These are phyloP conservation scores for Wickerhamomyces pijperi DNA, from an alignment of 805 yeast species.

Conservation along the genomic window DNA sequence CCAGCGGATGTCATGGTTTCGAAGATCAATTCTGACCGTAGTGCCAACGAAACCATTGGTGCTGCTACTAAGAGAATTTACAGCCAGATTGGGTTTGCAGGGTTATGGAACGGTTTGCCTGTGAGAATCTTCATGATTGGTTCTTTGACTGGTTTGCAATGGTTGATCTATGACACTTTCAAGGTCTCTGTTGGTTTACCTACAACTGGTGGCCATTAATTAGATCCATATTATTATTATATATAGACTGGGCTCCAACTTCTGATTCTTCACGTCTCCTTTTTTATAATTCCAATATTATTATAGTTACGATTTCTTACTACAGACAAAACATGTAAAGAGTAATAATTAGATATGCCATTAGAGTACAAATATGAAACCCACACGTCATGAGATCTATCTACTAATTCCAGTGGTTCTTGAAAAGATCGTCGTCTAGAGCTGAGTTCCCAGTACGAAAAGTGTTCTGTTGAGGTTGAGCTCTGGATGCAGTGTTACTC, in stretches of 20 bases:
- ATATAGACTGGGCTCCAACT: too few relatives aligned
- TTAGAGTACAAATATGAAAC: too few relatives aligned
- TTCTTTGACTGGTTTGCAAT: constrained; percentile 92
- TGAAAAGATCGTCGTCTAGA: constrained; percentile 55
- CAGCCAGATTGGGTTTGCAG: constrained; percentile 72
- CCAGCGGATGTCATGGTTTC: constrained; percentile 99
- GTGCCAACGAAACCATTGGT: constrained; percentile 53
- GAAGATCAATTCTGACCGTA: constrained; percentile 68
- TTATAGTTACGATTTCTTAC: too few relatives aligned
- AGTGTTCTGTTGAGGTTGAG: background rate
- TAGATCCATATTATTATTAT: background rate
- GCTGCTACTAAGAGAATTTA: constrained; percentile 68
- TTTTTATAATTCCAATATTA: too few relatives aligned
- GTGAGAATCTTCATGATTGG: constrained; percentile 96
- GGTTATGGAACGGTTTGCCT: constrained; percentile 91
- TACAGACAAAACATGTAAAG: too few relatives aligned
- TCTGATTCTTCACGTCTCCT: too few relatives aligned
- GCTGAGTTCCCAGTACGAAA: constrained; percentile 6
- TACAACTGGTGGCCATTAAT: constrained; percentile 58
- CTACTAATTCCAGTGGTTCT: constrained; percentile 57
- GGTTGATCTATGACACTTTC: constrained; percentile 94
- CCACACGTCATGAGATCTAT: background rate
- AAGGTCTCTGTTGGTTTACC: constrained; percentile 92
- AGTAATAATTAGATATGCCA: too few relatives aligned
- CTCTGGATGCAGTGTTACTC: constrained; percentile 4